These are phyloP conservation scores for Saturnispora galanensis DNA, from an alignment of 805 yeast species.

Conservation along the genomic window DNA sequence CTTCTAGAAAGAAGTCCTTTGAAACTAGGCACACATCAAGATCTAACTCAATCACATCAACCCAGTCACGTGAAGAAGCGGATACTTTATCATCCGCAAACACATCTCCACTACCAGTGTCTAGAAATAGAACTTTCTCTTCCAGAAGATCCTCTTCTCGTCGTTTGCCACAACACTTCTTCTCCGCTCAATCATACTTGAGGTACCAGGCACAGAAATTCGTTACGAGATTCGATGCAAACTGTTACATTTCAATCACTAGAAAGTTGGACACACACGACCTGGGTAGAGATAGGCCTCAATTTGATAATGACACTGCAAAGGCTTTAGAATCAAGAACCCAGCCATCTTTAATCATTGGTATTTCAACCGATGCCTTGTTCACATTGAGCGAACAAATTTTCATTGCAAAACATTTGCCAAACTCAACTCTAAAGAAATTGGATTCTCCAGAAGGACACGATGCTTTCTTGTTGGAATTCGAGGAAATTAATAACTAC, in stretches of 20 bases:
- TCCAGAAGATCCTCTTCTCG: conserved; percentile 31
- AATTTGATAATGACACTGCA: conserved; percentile 29
- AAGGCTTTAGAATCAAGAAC: conserved; percentile 48
- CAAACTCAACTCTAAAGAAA: conserved; percentile 55
- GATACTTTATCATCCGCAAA: not conserved
- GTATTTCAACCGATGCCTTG: conserved; percentile 85
- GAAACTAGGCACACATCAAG: conserved; percentile 23
- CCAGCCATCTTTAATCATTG: conserved; percentile 78
- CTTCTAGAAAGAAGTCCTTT: conserved; percentile 20
- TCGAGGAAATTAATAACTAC: conserved; percentile 65
- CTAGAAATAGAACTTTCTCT: not conserved
- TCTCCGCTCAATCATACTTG: conserved; percentile 91
- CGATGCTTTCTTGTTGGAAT: conserved; percentile 90
- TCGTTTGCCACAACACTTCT: conserved; percentile 47
- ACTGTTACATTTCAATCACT: conserved; percentile 90
- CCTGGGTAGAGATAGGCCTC: conserved; percentile 64
- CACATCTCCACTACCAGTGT: not conserved
- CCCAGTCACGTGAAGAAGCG: conserved; percentile 6
- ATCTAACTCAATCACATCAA: conserved; percentile 23
- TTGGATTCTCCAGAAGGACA: conserved; percentile 94
- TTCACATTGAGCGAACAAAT: conserved; percentile 91
- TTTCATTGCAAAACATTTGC: conserved; percentile 64
- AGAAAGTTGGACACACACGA: conserved; percentile 94
- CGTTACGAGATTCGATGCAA: conserved; percentile 85
- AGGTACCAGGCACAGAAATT: conserved; percentile 93